Conservation (phyloP, 441 rosid species). For the Sinapis alba region DNA sequence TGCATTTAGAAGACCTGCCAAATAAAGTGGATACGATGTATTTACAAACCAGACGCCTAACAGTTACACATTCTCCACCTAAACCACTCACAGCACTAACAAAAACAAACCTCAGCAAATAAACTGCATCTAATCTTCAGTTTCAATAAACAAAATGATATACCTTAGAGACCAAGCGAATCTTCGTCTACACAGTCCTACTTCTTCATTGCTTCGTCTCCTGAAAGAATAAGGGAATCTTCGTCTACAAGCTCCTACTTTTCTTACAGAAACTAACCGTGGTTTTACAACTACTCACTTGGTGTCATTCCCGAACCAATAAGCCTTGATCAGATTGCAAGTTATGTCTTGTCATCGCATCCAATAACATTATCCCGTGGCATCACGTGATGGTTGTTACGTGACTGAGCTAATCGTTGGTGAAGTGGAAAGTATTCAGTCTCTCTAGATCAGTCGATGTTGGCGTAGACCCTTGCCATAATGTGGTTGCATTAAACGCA, state of each 20-base stretch:
- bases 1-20: background rate
- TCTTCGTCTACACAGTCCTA: conserved; percentile 37
- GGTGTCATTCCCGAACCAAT: background rate
- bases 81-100: conserved; percentile 28
- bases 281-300: conserved; percentile 42
- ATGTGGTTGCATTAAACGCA: conserved; percentile 96
- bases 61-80: conserved; percentile 33
- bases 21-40: background rate
- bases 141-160: conserved; percentile 62
- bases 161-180: conserved; percentile 53
- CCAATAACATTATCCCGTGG: conserved; percentile 16
- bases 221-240: conserved; percentile 70
- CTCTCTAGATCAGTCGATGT: conserved; percentile 73
- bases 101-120: conserved; percentile 23
- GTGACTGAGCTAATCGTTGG: conserved; percentile 15
- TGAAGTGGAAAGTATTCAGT: background rate
- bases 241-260: conserved; percentile 49
- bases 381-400: conserved; percentile 11
- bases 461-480: conserved; percentile 91
- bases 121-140: conserved; percentile 33
- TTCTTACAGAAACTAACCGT: conserved; percentile 39
- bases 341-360: background rate
- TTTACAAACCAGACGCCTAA: background rate
- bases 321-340: conserved; percentile 21
- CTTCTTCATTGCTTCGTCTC: conserved; percentile 47